These are phyloP conservation scores for Microbotryomycetes sp. DNA, from an alignment of 1,284 basidiomycete species.

Conservation along the genomic window DNA sequence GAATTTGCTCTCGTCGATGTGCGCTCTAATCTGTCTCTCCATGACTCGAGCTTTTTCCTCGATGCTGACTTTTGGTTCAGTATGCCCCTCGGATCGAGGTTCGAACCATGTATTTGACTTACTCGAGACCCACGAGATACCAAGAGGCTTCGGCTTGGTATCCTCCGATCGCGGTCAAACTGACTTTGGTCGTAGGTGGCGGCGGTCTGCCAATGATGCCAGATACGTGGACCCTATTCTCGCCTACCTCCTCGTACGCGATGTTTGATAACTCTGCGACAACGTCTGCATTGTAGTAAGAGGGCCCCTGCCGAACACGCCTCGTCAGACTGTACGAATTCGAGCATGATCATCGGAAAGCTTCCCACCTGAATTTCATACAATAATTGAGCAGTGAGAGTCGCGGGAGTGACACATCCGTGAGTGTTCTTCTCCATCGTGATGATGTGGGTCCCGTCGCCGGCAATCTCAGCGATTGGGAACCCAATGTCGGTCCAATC, in stretches of 20 bases:
- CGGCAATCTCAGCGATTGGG: constrained; percentile 36
- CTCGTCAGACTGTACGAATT: no score
- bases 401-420: constrained; percentile 10
- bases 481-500: constrained; percentile 33
- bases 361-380: constrained; percentile 9
- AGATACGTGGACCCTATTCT: constrained; percentile 30
- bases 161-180: constrained; percentile 32
- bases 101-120: no score
- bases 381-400: constrained; percentile 9
- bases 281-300: constrained; percentile 38
- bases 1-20: neutral
- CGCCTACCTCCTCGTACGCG: constrained; percentile 18
- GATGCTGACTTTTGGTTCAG: no score
- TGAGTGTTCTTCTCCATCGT: constrained; percentile 20
- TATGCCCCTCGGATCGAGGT: no score
- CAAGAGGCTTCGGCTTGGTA: constrained; percentile 33
- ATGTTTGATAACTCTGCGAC: constrained; percentile 33
- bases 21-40: constrained; percentile 25
- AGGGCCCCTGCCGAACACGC: neutral
- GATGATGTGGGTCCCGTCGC: constrained; percentile 32
- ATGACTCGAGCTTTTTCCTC: constrained; percentile 31
- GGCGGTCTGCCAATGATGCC: constrained; percentile 33
- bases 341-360: no score
- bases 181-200: constrained; percentile 36
- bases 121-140: constrained; percentile 30